A percentile compares a stretch with the other conserved stretches of the same genome.
These are phyloP conservation scores for Harringtonia lauricola DNA, from an alignment of 2,329 filamentous ascomycete genomes.

Conservation along the genomic window DNA sequence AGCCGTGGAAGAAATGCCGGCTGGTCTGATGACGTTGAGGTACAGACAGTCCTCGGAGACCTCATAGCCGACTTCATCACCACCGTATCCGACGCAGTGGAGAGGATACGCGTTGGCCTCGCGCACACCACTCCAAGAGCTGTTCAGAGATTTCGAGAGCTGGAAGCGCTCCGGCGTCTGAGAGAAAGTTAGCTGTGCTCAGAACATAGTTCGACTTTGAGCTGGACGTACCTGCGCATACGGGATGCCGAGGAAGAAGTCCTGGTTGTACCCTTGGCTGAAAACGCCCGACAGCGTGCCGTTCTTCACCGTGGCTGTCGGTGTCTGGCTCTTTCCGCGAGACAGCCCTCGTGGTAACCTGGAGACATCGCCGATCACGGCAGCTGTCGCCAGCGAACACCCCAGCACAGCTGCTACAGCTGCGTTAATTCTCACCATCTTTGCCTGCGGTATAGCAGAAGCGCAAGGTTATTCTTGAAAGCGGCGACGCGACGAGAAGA, in stretches of 20 bases:
- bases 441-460: too few species aligned
- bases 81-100: conserved; percentile 39
- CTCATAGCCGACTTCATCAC: conserved; percentile 13
- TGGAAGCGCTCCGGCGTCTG: conserved; percentile 27
- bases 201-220: neutral
- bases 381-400: too few species aligned
- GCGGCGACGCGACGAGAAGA: too few species aligned
- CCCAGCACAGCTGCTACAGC: too few species aligned
- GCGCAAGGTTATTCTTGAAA: too few species aligned
- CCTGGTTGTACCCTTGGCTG: conserved; percentile 27
- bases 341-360: too few species aligned
- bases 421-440: too few species aligned
- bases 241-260: conserved; percentile 43
- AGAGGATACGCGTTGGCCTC: conserved; percentile 32
- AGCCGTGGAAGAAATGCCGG: conserved; percentile 25
- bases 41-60: conserved; percentile 47
- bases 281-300: conserved; percentile 25
- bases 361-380: too few species aligned
- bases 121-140: conserved; percentile 26
- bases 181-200: neutral
- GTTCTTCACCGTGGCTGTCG: conserved; percentile 15
- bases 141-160: conserved; percentile 19
- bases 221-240: conserved; percentile 32
- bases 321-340: conserved; percentile 4
- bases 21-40: conserved; percentile 48